Evolutionary conservation across 2,329 filamentous ascomycete genomes (phyloP).

Genomic region (Bipolaris victoriae): DNA sequence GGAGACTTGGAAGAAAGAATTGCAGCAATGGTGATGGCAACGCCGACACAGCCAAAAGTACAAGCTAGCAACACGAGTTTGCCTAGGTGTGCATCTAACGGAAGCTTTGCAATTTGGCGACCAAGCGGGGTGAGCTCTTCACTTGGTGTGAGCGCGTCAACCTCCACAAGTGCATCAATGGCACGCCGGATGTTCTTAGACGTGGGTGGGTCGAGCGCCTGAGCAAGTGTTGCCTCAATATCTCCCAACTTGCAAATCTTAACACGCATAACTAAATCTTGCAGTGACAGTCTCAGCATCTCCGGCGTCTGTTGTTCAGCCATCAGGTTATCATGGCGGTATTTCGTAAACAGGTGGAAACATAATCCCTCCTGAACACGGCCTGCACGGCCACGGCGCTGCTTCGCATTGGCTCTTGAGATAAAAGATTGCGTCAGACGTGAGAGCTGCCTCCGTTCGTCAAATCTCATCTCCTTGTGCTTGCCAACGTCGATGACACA

Average conservation of each 20-base stretch:
- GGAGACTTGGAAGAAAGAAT: slow-evolving; percentile 95
- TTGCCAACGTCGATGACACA: slow-evolving; percentile 97
- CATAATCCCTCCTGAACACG: slow-evolving; percentile 94
- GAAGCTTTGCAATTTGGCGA: slow-evolving; percentile 82
- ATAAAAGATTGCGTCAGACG: slow-evolving; percentile 93
- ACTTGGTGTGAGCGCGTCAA: slow-evolving; percentile 78
- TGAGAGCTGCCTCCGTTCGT: slow-evolving; percentile 90
- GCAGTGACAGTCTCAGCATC: slow-evolving; percentile 90
- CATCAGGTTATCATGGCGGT: slow-evolving; percentile 83
- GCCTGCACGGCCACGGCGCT: slow-evolving; percentile 89
- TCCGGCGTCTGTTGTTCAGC: slow-evolving; percentile 94
- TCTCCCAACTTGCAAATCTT: slow-evolving; percentile 97
- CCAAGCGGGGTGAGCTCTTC: slow-evolving; percentile 90
- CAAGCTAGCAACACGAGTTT: slow-evolving; percentile 88
- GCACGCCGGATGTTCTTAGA: slow-evolving; percentile 91
- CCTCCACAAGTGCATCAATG: slow-evolving; percentile 90
- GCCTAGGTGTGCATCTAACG: slow-evolving; percentile 91
- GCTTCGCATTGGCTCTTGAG: slow-evolving; percentile 92
- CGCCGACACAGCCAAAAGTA: slow-evolving; percentile 90
- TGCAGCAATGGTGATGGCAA: slow-evolving; percentile 87
- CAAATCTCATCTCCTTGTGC: slow-evolving; percentile 96
- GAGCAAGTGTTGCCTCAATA: slow-evolving; percentile 85
- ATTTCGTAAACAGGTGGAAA: slow-evolving; percentile 93
- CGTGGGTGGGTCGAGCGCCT: slow-evolving; percentile 88
- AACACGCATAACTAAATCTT: slow-evolving; percentile 92